phyloP scores from a whole-genome alignment of 495 filamentous ascomycete genomes.

The Lophiotrema nucula region DNA sequence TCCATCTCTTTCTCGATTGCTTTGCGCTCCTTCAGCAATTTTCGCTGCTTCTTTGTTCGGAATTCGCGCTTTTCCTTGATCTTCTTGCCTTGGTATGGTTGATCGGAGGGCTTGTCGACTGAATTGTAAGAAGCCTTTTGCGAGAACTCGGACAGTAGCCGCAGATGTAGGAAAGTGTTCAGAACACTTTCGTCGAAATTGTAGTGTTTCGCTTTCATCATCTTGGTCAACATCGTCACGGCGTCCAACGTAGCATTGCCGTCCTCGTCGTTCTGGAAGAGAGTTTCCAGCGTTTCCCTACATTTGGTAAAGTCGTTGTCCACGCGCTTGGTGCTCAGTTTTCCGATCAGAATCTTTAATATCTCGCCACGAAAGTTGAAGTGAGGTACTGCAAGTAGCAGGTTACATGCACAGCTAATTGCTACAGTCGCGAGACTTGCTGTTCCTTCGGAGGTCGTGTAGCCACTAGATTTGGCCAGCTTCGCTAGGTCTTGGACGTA shows the following conservation, averaged over 20 bases:
- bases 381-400: slow-evolving; percentile 79
- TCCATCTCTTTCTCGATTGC: slow-evolving; percentile 88
- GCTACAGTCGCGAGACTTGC: slow-evolving; percentile 63
- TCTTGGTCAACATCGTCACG: slow-evolving; percentile 79
- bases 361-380: slow-evolving; percentile 94
- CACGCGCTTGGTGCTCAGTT: slow-evolving; percentile 64
- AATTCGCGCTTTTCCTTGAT: slow-evolving; percentile 71
- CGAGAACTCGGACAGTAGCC: slow-evolving; percentile 81
- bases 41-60: slow-evolving; percentile 71
- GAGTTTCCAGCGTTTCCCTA: slow-evolving; percentile 69
- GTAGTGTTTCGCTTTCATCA: slow-evolving; percentile 87
- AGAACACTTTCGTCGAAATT: slow-evolving; percentile 77
- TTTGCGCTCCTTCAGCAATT: slow-evolving; percentile 77
- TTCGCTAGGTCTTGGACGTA: slow-evolving; percentile 73
- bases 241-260: slow-evolving; percentile 84
- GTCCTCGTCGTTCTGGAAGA: slow-evolving; percentile 87
- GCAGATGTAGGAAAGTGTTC: slow-evolving; percentile 87
- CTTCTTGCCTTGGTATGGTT: slow-evolving; percentile 55
- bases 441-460: slow-evolving; percentile 34
- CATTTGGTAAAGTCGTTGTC: slow-evolving; percentile 78
- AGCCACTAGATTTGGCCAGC: slow-evolving; percentile 54
- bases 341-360: slow-evolving; percentile 79
- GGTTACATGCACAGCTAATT: slow-evolving; percentile 76
- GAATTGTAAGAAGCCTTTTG: slow-evolving; percentile 74
- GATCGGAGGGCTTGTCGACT: slow-evolving; percentile 59